A percentile compares a stretch with the other conserved stretches of the same genome.
phyloP scores from a whole-genome alignment of 352 stramenopile genomes.

The Globisporangium cylindrosporum region DNA sequence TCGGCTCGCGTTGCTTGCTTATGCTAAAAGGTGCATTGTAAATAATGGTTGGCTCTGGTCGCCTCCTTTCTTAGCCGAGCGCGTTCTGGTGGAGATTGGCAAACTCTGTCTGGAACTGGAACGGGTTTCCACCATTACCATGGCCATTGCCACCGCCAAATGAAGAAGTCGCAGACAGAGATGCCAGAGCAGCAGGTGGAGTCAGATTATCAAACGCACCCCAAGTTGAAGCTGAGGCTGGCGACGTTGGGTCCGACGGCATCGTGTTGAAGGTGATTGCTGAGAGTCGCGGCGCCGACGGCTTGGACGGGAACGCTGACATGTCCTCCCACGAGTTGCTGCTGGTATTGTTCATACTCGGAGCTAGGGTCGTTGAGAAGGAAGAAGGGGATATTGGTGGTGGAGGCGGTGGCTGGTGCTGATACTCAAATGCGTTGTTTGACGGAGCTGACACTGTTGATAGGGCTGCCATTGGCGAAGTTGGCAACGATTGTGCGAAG shows the following conservation, averaged over 20 bases:
- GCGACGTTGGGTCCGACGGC: conserved; percentile 1
- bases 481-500: not conserved
- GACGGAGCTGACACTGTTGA: not conserved
- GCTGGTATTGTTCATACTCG: not conserved
- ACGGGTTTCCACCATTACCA: conserved; percentile 1
- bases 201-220: conserved; percentile 15
- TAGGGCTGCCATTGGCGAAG: not conserved
- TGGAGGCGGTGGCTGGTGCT: not conserved
- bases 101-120: conserved; percentile 23
- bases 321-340: conserved; percentile 15
- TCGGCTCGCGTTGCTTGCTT: not conserved
- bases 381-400: not conserved
- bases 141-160: not conserved
- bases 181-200: not conserved
- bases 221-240: conserved; percentile 2
- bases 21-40: not conserved
- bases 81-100: conserved; percentile 26
- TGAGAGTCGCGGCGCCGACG: not conserved
- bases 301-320: not conserved
- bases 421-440: not conserved
- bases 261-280: conserved; percentile 13
- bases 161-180: not conserved
- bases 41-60: not conserved
- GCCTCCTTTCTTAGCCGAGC: not conserved
- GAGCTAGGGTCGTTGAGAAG: not conserved